Percentiles rank a stretch among this genome's conserved stretches.
These are phyloP conservation scores for Vanderwaltozyma yarrowii DNA, from an alignment of 805 yeast genomes.

Conservation along the genomic window DNA sequence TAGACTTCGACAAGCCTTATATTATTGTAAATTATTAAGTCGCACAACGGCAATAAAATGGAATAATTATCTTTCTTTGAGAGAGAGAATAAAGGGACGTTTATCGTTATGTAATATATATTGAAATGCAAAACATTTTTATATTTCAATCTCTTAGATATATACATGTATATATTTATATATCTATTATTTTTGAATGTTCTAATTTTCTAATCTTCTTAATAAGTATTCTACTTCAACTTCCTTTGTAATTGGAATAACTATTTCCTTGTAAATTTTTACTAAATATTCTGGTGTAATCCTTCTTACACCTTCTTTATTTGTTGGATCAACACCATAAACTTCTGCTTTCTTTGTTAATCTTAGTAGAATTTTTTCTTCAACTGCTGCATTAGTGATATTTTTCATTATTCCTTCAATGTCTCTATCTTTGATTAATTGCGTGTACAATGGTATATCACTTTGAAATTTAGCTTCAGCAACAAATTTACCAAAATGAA, in stretches of 20 bases:
- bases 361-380: constrained; percentile 69
- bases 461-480: constrained; percentile 85
- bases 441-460: constrained; percentile 53
- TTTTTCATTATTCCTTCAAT: constrained; percentile 62
- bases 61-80: too few species aligned
- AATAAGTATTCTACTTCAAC: constrained; percentile 90
- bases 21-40: too few species aligned
- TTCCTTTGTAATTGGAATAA: constrained; percentile 88
- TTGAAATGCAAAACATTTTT: too few species aligned
- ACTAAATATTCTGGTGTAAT: constrained; percentile 78
- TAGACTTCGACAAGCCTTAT: neutral
- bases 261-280: constrained; percentile 71
- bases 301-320: constrained; percentile 63
- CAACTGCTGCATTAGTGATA: constrained; percentile 84
- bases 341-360: constrained; percentile 70
- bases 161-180: neutral
- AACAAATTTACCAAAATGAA: constrained; percentile 95
- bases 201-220: constrained; percentile 70
- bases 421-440: constrained; percentile 57
- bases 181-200: constrained; percentile 35
- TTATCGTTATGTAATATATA: too few species aligned
- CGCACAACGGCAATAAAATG: too few species aligned
- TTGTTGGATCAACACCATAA: constrained; percentile 82
- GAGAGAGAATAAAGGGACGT: too few species aligned
- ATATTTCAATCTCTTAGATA: too few species aligned